phyloP scores from a whole-genome alignment of 2,329 filamentous ascomycete species.

The Paraphoma chrysanthemicola region DNA sequence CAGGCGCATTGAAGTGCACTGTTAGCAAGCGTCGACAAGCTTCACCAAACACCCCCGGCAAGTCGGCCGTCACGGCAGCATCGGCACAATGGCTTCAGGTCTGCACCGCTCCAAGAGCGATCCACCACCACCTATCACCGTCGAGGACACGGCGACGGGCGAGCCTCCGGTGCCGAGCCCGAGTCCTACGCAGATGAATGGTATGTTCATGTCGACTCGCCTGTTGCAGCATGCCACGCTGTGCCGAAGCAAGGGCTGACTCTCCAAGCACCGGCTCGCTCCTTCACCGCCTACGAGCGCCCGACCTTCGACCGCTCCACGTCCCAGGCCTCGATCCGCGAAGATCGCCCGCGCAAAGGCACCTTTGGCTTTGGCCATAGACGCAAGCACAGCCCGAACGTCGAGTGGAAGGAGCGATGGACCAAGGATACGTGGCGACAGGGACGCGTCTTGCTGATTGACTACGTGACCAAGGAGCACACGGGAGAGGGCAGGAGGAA shows the following conservation, averaged over 20 bases:
- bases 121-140: slow-evolving; percentile 42
- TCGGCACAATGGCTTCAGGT: slow-evolving; percentile 6
- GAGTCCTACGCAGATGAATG: slow-evolving; percentile 20
- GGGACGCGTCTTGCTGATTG: slow-evolving; percentile 60
- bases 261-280: slow-evolving; percentile 19
- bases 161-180: slow-evolving; percentile 28
- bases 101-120: slow-evolving; percentile 25
- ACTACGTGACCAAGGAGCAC: slow-evolving; percentile 54
- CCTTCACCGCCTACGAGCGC: slow-evolving; percentile 19
- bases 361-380: slow-evolving; percentile 34
- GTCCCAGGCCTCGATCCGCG: slow-evolving; percentile 12
- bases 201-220: slow-evolving; percentile 12
- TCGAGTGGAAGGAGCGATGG: slow-evolving; percentile 48
- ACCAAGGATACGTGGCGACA: slow-evolving; percentile 45
- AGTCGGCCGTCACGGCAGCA: neutral
- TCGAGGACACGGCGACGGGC: slow-evolving; percentile 42
- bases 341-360: slow-evolving; percentile 18
- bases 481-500: slow-evolving; percentile 49
- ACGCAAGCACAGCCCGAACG: slow-evolving; percentile 43
- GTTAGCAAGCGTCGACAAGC: slow-evolving; percentile 1
- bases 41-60: neutral
- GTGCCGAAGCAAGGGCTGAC: slow-evolving; percentile 1
- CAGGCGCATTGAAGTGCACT: neutral
- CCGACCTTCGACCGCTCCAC: slow-evolving; percentile 16
- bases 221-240: neutral